Evolutionary conservation across 352 stramenopile genomes (phyloP).

Genomic region (Phytophthora aleatoria): DNA sequence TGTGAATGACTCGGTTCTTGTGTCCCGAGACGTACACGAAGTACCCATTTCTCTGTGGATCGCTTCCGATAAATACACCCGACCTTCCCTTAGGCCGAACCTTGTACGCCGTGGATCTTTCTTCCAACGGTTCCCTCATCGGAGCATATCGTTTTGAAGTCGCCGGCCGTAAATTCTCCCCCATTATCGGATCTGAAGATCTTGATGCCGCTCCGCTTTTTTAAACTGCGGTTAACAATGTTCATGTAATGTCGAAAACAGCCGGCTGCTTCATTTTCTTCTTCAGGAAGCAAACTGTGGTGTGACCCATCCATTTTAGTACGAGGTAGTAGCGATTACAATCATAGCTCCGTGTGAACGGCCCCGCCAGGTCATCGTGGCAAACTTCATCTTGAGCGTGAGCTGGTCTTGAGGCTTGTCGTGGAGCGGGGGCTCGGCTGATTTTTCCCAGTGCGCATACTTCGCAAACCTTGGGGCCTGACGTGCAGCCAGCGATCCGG

Average conservation of each 20-base stretch:
- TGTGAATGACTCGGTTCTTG: neutral
- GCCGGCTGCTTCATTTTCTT: conserved; percentile 1
- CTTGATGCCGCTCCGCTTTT: no score
- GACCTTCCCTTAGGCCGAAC: conserved; percentile 11
- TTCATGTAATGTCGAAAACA: conserved; percentile 4
- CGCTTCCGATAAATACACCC: conserved; percentile 12
- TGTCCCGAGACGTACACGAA: conserved; percentile 17
- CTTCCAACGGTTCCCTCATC: neutral
- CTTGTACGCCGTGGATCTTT: neutral
- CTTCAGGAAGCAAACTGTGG: conserved; percentile 13
- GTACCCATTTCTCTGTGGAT: conserved; percentile 16
- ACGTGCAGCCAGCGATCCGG: no score
- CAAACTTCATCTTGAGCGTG: conserved; percentile 6
- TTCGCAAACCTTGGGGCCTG: no score
- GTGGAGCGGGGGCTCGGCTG: neutral
- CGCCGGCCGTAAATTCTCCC: no score
- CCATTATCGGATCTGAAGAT: no score
- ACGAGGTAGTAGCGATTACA: conserved; percentile 5
- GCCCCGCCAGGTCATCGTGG: conserved; percentile 5
- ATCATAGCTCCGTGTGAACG: conserved; percentile 10
- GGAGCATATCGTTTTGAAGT: no score
- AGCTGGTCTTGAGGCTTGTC: neutral
- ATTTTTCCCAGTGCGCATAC: neutral
- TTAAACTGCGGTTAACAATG: neutral
- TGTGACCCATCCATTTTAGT: conserved; percentile 17